These are phyloP conservation scores for Rhododendron kiyosumense DNA, from an alignment of 148 eudicot genomes.

Conservation along the genomic window DNA sequence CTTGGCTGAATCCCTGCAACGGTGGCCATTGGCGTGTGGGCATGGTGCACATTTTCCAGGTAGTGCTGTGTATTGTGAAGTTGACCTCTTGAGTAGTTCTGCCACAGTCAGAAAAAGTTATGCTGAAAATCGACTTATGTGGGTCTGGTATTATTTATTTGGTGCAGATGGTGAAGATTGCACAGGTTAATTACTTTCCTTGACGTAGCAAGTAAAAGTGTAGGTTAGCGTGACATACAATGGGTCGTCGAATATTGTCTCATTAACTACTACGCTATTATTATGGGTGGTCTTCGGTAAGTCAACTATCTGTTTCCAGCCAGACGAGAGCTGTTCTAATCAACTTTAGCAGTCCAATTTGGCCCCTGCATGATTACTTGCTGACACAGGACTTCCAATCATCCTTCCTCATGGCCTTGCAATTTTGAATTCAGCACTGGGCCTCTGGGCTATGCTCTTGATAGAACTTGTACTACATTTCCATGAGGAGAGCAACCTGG, in stretches of 20 bases:
- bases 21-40: neutral
- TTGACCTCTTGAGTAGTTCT: neutral
- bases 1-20: neutral
- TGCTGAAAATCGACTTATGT: neutral
- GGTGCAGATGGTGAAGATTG: neutral
- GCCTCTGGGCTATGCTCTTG: constrained; percentile 30
- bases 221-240: neutral
- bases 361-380: constrained; percentile 45
- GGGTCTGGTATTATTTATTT: neutral
- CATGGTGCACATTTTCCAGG: neutral
- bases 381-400: constrained; percentile 46
- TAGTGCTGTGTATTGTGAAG: neutral
- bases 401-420: constrained; percentile 50
- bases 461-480: constrained; percentile 37
- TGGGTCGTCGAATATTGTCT: neutral
- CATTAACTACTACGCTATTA: neutral
- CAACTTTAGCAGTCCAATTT: constrained; percentile 49
- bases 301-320: neutral
- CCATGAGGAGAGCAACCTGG: constrained; percentile 25
- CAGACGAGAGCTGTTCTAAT: constrained; percentile 29
- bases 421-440: constrained; percentile 34
- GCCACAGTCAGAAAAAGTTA: neutral
- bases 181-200: neutral
- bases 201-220: neutral
- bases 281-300: neutral